A percentile compares a stretch with the other conserved stretches of the same genome.
These are phyloP conservation scores for Ceratocystis ficicola DNA, from an alignment of 2,329 filamentous ascomycete species.

Conservation along the genomic window DNA sequence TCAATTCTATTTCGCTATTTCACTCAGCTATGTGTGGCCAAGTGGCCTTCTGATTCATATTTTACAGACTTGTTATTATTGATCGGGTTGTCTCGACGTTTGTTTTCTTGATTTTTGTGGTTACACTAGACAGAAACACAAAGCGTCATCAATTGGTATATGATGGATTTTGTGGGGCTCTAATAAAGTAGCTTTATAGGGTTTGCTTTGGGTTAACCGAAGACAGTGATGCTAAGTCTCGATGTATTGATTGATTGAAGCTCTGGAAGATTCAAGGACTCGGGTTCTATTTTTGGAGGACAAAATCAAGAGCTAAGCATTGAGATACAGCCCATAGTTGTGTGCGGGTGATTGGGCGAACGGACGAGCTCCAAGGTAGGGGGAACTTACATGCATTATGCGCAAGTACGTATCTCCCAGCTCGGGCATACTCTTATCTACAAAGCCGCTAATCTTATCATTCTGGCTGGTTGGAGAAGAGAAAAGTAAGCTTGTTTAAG, in stretches of 20 bases:
- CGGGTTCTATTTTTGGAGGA: no score
- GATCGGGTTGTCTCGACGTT: no score
- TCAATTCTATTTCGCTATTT: background rate
- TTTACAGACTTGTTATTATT: no score
- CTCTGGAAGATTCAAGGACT: background rate
- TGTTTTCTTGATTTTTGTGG: background rate
- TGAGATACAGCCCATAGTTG: no score
- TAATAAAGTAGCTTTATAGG: background rate
- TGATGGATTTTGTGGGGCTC: background rate
- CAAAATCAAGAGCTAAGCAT: no score
- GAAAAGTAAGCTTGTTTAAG: conserved; percentile 1
- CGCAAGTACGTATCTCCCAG: background rate
- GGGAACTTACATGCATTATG: background rate
- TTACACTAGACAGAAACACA: background rate
- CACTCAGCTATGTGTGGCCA: background rate
- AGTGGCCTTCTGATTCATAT: no score
- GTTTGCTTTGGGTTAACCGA: background rate
- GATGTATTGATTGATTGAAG: background rate
- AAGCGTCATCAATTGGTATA: background rate
- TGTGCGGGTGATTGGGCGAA: no score
- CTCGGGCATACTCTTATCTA: background rate
- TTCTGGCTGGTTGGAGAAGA: background rate
- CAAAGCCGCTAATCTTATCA: conserved; percentile 5
- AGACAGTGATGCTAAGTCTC: no score
- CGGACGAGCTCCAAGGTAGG: background rate